These are phyloP conservation scores for Thelephora ganbajun DNA, from an alignment of 768 basidiomycete species.

Conservation along the genomic window DNA sequence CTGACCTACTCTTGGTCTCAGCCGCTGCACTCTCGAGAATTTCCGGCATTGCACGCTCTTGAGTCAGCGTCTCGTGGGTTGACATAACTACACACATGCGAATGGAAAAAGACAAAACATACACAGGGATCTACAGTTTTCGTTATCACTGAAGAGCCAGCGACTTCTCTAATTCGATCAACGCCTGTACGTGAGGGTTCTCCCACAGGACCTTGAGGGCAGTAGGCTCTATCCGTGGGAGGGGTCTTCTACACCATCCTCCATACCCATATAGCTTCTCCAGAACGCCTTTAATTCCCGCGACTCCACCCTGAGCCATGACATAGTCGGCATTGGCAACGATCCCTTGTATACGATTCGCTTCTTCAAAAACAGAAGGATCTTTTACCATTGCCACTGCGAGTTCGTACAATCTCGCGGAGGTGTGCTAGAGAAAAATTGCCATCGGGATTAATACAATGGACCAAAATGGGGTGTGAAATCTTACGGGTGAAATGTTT, in stretches of 20 bases:
- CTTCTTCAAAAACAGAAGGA: conserved; percentile 45
- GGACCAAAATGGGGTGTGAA: not conserved
- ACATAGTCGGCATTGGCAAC: conserved; percentile 72
- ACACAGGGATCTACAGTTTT: not conserved
- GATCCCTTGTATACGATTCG: conserved; percentile 66
- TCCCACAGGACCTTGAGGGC: conserved; percentile 53
- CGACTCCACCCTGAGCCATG: conserved; percentile 60
- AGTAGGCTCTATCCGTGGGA: conserved; percentile 45
- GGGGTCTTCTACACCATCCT: conserved; percentile 63
- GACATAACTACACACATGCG: not conserved
- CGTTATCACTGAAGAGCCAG: conserved; percentile 28
- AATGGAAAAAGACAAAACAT: too few relatives aligned
- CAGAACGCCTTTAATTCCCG: conserved; percentile 74
- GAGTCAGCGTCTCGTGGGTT: too few relatives aligned
- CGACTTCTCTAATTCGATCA: conserved; percentile 50
- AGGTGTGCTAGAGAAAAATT: conserved; percentile 29
- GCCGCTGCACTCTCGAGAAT: too few relatives aligned
- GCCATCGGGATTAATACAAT: not conserved
- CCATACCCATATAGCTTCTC: conserved; percentile 72
- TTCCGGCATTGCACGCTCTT: too few relatives aligned
- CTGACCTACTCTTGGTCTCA: too few relatives aligned
- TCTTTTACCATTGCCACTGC: conserved; percentile 41
- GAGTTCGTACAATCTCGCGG: conserved; percentile 46
- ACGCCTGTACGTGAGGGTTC: conserved; percentile 56
- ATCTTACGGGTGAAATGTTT: conserved; percentile 62